Evolutionary conservation across 2,329 filamentous ascomycete species (phyloP), one percentile per base, ranked within the genome.

Genomic region (Pseudogymnoascus sp.): DNA sequence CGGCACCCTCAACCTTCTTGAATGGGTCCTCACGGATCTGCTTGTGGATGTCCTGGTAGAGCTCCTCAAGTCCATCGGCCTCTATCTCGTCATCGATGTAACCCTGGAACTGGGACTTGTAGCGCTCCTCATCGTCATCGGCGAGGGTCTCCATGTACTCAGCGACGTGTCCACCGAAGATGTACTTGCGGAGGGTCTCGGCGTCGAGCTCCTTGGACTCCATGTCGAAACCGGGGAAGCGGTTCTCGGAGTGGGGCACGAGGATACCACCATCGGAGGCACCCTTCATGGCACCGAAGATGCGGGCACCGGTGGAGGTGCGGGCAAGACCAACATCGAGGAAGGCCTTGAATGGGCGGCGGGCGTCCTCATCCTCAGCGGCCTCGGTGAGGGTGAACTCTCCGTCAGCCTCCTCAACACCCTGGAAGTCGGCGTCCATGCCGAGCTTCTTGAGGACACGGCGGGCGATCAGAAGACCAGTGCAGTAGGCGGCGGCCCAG

Each of bases 111-210:
- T 99, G 94, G 72, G 85, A 87, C 85, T 93, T 93, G 90, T 91
- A 99, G 77, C 94, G 92, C 87, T 99, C 94, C 89, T 99, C 94
- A 76, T 99, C 94, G 76, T 99, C 94, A 74, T 99, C 94, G 80
- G 94, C 94, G 68, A 99, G 90, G 63, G 89, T 94, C 88, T 99
- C 94, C 94, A 99, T 99, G 88, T 99, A 99, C 87, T 99, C 94
- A 71, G 93, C 92, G 68, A 99, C 90, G 86, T 99, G 94, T 66
- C 94, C 93, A 75, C 85, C 94, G 79, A 90, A 93, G 85, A 99
- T 99, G 89, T 99, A 99, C 84, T 92, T 96, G 85, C 93, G 91
- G 76, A 99, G 90, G 70, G 86, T 89, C 79, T 99, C 94, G 73
- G 91, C 85, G 73, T 99, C 94, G 73, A 99, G 90, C 86, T 97